phyloP scores from a whole-genome alignment of 2,329 filamentous ascomycete species.

The Aureobasidium melanogenum region DNA sequence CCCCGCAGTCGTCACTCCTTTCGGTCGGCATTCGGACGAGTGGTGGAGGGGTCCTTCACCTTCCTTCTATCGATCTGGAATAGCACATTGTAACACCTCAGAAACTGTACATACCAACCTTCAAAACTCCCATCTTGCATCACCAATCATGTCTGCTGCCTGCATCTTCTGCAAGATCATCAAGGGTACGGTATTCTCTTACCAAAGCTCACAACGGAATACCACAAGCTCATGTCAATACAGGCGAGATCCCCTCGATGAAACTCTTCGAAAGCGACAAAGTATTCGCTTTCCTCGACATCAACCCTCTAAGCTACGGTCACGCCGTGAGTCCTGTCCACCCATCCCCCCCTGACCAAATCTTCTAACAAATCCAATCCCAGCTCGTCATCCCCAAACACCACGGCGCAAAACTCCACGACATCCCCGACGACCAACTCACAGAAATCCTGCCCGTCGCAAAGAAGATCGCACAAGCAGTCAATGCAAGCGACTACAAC shows the following conservation, averaged over 20 bases:
- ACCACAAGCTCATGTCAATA: neutral
- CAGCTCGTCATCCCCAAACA: constrained; percentile 94
- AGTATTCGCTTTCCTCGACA: constrained; percentile 91
- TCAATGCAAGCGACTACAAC: constrained; percentile 76
- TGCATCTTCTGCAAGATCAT: constrained; percentile 99
- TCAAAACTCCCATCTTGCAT: neutral
- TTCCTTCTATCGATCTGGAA: neutral
- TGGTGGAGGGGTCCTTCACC: neutral
- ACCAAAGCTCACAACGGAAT: neutral
- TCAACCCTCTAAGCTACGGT: constrained; percentile 77
- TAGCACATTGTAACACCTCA: neutral
- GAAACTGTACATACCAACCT: neutral
- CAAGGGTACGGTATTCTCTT: constrained; percentile 53
- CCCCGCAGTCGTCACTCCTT: neutral
- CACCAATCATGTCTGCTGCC: constrained; percentile 25
- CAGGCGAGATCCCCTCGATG: constrained; percentile 91
- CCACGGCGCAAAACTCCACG: constrained; percentile 83
- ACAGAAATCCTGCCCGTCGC: constrained; percentile 75
- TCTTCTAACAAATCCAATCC: neutral
- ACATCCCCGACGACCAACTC: constrained; percentile 86
- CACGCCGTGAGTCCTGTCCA: constrained; percentile 60
- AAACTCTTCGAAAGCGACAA: constrained; percentile 95
- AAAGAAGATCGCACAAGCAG: constrained; percentile 75
- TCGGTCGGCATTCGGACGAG: constrained; percentile 1
- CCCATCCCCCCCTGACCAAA: neutral